Percentiles rank a stretch among this genome's conserved stretches.
Conservation (phyloP, 192 early-diverging fungal species). For the Coemansia umbellata region DNA sequence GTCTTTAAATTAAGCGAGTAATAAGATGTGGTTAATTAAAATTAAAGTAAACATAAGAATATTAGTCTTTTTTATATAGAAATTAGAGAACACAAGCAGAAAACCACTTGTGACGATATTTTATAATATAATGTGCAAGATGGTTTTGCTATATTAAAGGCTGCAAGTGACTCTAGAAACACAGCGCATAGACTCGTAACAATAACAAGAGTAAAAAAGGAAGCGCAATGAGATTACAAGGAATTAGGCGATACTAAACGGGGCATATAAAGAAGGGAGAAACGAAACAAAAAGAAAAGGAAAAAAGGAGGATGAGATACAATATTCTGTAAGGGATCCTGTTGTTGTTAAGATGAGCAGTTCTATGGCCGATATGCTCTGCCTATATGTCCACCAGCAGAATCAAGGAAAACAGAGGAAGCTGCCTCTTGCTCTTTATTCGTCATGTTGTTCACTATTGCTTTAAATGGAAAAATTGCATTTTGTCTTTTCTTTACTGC, state of each 20-base stretch:
- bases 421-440: neutral
- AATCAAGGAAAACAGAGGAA: too few species aligned
- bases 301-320: conserved; percentile 3
- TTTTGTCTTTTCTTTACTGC: too few species aligned
- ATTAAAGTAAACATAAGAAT: too few species aligned
- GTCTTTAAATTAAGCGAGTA: too few species aligned
- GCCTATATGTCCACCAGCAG: conserved; percentile 10
- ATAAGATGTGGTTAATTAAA: too few species aligned
- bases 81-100: too few species aligned
- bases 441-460: too few species aligned
- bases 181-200: conserved; percentile 12
- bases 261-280: neutral
- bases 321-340: conserved; percentile 8
- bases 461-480: too few species aligned
- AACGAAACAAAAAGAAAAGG: neutral
- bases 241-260: neutral
- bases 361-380: neutral
- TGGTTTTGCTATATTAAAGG: too few species aligned
- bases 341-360: neutral
- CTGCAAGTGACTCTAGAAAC: conserved; percentile 7
- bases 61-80: too few species aligned
- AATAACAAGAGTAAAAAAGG: neutral
- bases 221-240: neutral
- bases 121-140: too few species aligned
- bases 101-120: too few species aligned